Conservation (phyloP, 345 rosid genomes). For the Populus davidiana region DNA sequence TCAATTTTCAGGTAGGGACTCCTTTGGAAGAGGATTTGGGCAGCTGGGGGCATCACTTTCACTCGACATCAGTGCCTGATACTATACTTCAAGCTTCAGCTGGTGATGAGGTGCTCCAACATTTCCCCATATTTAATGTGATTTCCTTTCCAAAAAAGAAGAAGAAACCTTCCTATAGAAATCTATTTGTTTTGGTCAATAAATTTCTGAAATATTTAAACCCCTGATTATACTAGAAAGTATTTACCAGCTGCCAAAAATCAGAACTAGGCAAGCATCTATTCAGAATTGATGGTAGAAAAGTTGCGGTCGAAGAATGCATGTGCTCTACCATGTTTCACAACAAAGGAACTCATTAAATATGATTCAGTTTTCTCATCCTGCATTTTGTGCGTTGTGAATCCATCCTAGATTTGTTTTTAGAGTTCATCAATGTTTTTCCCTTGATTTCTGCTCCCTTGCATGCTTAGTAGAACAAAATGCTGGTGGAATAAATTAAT, state of each 20-base stretch:
- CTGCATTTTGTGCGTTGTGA: no score
- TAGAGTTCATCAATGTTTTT: not conserved
- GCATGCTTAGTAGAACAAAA: not conserved
- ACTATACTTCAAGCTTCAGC: conserved; percentile 82
- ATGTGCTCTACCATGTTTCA: not conserved
- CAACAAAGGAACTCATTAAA: not conserved
- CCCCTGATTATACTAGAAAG: not conserved
- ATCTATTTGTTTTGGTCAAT: not conserved
- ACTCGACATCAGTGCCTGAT: conserved; percentile 74
- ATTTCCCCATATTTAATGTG: not conserved
- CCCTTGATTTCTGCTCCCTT: not conserved
- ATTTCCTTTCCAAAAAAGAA: no score
- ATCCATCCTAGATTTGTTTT: not conserved
- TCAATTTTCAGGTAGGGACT: conserved; percentile 62
- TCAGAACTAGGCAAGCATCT: not conserved
- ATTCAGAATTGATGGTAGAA: not conserved
- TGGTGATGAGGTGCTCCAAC: conserved; percentile 70
- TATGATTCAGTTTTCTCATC: not conserved
- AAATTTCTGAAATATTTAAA: not conserved
- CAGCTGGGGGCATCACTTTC: conserved; percentile 91
- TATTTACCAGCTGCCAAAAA: not conserved
- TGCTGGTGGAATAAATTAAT: not conserved
- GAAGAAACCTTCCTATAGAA: not conserved
- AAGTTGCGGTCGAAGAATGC: not conserved
- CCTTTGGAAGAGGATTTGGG: conserved; percentile 87